These are phyloP conservation scores for Mortierella alpina DNA, from an alignment of 192 early-diverging fungal species.

Conservation along the genomic window DNA sequence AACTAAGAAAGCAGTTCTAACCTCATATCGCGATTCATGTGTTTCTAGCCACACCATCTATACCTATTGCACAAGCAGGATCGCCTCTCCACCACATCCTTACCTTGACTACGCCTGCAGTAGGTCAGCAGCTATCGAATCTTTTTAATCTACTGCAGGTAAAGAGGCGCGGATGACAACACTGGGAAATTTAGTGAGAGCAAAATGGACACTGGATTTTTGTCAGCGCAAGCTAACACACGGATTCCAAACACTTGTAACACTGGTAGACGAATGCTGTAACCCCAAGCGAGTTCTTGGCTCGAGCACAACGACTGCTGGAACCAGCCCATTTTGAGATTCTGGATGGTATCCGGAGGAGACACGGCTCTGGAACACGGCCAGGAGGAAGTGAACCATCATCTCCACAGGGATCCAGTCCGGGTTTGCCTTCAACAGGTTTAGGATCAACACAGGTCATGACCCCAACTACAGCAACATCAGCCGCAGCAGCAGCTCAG, in stretches of 20 bases:
- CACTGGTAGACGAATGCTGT: slow-evolving; percentile 47
- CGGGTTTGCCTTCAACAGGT: background rate
- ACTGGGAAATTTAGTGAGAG: background rate
- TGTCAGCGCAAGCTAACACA: background rate
- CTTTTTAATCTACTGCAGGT: slow-evolving; percentile 41
- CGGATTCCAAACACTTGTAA: background rate
- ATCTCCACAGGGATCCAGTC: background rate
- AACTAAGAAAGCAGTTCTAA: background rate
- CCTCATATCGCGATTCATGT: background rate
- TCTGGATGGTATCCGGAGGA: slow-evolving; percentile 56
- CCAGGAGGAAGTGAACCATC: background rate
- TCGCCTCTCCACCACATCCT: slow-evolving; percentile 43
- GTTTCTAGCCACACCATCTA: background rate
- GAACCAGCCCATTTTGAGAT: slow-evolving; percentile 59
- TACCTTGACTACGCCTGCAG: slow-evolving; percentile 8
- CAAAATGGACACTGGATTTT: background rate
- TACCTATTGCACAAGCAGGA: slow-evolving; percentile 38
- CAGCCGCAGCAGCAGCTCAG: slow-evolving; percentile 9
- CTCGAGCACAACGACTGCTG: slow-evolving; percentile 46
- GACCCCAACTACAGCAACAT: slow-evolving; percentile 12
- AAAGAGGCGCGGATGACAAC: background rate
- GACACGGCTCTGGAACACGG: slow-evolving; percentile 15
- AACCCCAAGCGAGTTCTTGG: slow-evolving; percentile 56
- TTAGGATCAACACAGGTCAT: background rate
- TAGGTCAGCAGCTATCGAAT: slow-evolving; percentile 23